Evolutionary conservation across 2,329 filamentous ascomycete species (phyloP), one percentile per base, ranked within the genome.

Genomic region (Graphilbum fragrans): DNA sequence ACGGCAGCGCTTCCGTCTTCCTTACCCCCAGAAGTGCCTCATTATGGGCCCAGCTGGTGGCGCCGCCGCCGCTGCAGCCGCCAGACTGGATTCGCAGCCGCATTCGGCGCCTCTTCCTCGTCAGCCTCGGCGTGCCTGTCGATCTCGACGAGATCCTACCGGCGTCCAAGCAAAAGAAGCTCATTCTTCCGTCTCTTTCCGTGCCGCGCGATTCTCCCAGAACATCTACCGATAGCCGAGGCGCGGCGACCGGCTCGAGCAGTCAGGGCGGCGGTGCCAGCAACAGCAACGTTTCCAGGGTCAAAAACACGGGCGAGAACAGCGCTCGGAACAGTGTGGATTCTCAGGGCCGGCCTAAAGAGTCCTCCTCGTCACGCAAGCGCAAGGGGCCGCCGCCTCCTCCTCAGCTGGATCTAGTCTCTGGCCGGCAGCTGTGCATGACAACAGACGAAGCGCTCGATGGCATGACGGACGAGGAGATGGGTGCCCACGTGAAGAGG

Each of bases 1-100:
- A 31, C 29, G 63, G 66, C 8, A 69, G 68, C 27, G 69, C 73
- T 46, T 67, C 82, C 35, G 74, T 86, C 39, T 92, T 95, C 61
- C 77, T 86, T 41, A 93, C 86, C 33, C 82, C 87, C 40, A 79
- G 88, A 44, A 93, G 85, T 46, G 80, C 85, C 42, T 95, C 92
- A 0, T 70, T 98, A 27, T 98, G 92, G 92, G 87, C 88, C 33
- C 92, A 98, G 64, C 77, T 98, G 5, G 86, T 95, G 23, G 90
- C 90, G 2, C 90, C 92, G 18, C 92, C 92, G 2, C 88, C 92
- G 3, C 75, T 98, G 31, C 87, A 94, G 54, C 92, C 92, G 6
- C 90, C 92, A 1, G 92, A 98, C 60, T 98, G 92, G 92, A 93
- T 95, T 45, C 86, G 92, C 49, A 94, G 87, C 40, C 85, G 88